Conservation (phyloP, 768 basidiomycete species). For the Boletus rubropictus region DNA sequence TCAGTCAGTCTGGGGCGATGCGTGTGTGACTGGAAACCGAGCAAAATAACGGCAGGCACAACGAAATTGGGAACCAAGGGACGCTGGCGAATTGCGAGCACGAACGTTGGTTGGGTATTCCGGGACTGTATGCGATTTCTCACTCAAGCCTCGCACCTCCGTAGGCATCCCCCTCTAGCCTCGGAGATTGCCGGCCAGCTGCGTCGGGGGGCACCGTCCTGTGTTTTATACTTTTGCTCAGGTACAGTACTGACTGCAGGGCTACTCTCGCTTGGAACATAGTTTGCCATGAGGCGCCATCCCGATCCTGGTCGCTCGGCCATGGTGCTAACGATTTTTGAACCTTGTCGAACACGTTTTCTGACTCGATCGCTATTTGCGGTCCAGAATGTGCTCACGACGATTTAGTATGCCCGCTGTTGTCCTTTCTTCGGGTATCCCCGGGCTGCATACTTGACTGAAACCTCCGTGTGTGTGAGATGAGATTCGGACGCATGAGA, state of each 20-base stretch:
- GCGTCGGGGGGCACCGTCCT: too few species aligned
- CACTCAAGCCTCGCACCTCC: conserved; percentile 1
- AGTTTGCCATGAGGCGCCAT: conserved; percentile 5
- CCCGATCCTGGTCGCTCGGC: conserved; percentile 16
- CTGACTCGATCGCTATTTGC: conserved; percentile 2
- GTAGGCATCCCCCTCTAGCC: too few species aligned
- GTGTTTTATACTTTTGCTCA: conserved; percentile 13
- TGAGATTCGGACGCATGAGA: conserved; percentile 1
- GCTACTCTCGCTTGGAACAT: not conserved
- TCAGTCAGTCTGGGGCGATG: too few species aligned
- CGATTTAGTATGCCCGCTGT: too few species aligned
- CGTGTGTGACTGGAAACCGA: not conserved
- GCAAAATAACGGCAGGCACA: conserved; percentile 15
- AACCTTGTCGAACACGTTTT: conserved; percentile 17
- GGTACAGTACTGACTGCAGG: conserved; percentile 11
- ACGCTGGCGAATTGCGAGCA: conserved; percentile 17
- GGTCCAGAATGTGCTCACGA: too few species aligned
- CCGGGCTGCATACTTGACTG: conserved; percentile 11
- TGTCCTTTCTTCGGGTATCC: conserved; percentile 11
- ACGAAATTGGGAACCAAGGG: conserved; percentile 9
- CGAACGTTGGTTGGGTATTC: conserved; percentile 23
- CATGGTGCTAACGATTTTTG: conserved; percentile 9
- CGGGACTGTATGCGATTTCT: conserved; percentile 8
- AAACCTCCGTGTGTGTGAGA: conserved; percentile 1
- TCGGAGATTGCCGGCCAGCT: conserved; percentile 20